Conservation (phyloP, 768 basidiomycete species). For the Mycena indigotica region DNA sequence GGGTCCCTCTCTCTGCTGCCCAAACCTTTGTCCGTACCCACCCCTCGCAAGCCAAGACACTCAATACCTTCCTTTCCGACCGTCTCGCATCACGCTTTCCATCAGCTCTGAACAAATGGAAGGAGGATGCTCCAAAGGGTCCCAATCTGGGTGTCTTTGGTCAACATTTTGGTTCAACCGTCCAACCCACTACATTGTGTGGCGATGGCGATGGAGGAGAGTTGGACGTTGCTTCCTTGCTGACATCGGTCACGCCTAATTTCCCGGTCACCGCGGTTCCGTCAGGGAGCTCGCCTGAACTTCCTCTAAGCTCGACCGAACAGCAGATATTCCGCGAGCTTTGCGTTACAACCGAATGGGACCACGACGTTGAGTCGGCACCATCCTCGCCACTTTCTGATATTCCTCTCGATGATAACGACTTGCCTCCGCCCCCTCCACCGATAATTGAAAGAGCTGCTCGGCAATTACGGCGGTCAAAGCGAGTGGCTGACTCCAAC, state of each 20-base stretch:
- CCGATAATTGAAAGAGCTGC: conserved; percentile 21
- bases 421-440: not conserved
- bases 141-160: conserved; percentile 64
- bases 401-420: conserved; percentile 6
- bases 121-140: conserved; percentile 47
- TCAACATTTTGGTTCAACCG: conserved; percentile 57
- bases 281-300: conserved; percentile 28
- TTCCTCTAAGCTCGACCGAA: conserved; percentile 68
- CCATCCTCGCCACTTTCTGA: conserved; percentile 22
- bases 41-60: conserved; percentile 35
- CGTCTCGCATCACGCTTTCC: conserved; percentile 66
- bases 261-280: not conserved
- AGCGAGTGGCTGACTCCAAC: conserved; percentile 67
- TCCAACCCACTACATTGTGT: conserved; percentile 41
- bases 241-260: not conserved
- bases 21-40: conserved; percentile 55
- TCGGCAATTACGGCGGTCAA: conserved; percentile 60
- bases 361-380: conserved; percentile 21
- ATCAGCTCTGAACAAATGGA: conserved; percentile 58
- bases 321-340: conserved; percentile 70
- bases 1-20: conserved; percentile 67
- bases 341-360: conserved; percentile 62
- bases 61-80: conserved; percentile 64
- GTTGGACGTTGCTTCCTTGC: conserved; percentile 15
- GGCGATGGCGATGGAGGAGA: conserved; percentile 21